These are phyloP conservation scores for Arthroderma sp. DNA, from an alignment of 2,329 filamentous ascomycete genomes.

Conservation along the genomic window DNA sequence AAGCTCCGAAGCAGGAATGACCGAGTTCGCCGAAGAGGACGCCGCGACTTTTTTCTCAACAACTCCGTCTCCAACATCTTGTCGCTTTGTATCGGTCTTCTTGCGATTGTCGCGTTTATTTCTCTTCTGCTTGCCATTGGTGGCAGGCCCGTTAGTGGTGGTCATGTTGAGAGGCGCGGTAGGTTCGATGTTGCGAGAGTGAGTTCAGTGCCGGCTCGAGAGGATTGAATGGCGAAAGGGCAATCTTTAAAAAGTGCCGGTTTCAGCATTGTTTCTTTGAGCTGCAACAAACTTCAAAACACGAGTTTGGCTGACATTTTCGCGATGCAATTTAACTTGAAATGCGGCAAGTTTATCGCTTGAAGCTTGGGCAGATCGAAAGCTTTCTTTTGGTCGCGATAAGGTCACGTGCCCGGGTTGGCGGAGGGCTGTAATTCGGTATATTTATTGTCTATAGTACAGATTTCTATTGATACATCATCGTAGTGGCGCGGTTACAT, in stretches of 20 bases:
- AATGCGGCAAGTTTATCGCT: no score
- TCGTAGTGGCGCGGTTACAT: not conserved
- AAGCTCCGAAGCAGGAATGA: slow-evolving; percentile 25
- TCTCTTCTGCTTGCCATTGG: slow-evolving; percentile 20
- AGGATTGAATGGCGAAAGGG: not conserved
- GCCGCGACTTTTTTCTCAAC: slow-evolving; percentile 19
- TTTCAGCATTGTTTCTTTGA: slow-evolving; percentile 7
- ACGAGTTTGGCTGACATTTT: no score
- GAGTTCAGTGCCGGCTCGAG: not conserved
- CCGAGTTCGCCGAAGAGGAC: slow-evolving; percentile 10
- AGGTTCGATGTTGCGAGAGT: not conserved
- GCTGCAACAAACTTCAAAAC: no score
- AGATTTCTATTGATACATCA: no score
- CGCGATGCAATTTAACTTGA: no score
- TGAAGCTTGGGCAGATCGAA: no score
- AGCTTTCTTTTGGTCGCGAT: no score
- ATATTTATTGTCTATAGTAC: no score
- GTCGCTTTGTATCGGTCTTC: slow-evolving; percentile 30
- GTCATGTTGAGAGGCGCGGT: not conserved
- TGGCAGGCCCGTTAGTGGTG: not conserved
- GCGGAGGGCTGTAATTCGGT: no score
- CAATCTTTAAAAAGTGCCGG: not conserved
- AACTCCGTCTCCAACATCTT: slow-evolving; percentile 23
- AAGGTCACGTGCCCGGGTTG: no score
- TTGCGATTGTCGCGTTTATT: slow-evolving; percentile 33